These are phyloP conservation scores for Botrytis cinerea DNA, from an alignment of 2,329 filamentous ascomycete species.

Conservation along the genomic window DNA sequence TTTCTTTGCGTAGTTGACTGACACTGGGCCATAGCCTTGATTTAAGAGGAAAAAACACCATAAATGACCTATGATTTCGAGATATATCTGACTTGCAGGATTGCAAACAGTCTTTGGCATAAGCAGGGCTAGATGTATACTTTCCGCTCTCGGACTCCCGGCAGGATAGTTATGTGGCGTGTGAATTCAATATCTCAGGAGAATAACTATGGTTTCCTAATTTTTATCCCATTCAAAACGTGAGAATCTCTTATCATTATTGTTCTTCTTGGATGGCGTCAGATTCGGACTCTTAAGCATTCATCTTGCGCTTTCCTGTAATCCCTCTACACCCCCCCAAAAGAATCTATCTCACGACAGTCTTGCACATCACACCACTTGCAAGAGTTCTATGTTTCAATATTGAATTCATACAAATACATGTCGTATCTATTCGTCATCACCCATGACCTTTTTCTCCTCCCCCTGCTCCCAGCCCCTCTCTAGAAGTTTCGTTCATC, in stretches of 20 bases:
- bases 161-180: fast-evolving
- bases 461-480: not conserved
- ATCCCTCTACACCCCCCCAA: not conserved
- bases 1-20: too few species aligned
- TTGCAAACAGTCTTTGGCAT: not conserved
- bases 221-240: not conserved
- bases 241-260: not conserved
- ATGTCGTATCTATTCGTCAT: not conserved
- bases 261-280: too few species aligned
- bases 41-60: too few species aligned
- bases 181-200: not conserved
- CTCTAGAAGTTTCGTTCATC: not conserved
- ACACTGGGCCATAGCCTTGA: too few species aligned
- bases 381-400: not conserved
- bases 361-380: not conserved
- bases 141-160: not conserved
- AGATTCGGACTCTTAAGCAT: too few species aligned
- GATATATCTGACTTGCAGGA: too few species aligned
- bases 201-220: not conserved
- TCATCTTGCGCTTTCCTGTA: not conserved
- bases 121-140: not conserved
- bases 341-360: not conserved
- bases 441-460: not conserved
- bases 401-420: not conserved
- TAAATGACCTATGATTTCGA: too few species aligned